Conservation (phyloP, 768 basidiomycete species). For the Serpula lacrymans region DNA sequence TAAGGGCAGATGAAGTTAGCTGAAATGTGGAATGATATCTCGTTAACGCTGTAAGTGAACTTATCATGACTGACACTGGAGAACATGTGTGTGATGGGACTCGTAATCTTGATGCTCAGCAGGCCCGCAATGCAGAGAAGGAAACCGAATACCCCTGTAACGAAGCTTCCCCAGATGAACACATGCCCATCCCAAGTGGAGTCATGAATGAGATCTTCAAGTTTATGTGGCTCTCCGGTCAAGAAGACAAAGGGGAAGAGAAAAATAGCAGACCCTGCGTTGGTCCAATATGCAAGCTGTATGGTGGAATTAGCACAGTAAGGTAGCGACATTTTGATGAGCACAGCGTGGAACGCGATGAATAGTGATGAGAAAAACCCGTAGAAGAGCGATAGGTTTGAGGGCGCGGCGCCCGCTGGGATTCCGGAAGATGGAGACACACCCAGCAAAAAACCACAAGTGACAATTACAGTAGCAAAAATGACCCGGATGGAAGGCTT, state of each 20-base stretch:
- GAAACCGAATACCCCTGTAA: conserved; percentile 80
- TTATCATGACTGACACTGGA: conserved; percentile 53
- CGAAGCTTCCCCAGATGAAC: conserved; percentile 61
- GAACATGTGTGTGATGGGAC: conserved; percentile 85
- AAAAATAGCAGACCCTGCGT: conserved; percentile 62
- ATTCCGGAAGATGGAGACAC: conserved; percentile 53
- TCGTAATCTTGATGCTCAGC: conserved; percentile 78
- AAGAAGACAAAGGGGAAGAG: conserved; percentile 62
- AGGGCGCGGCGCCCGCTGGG: conserved; percentile 43
- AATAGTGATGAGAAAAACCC: conserved; percentile 71
- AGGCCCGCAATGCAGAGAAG: conserved; percentile 75
- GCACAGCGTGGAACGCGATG: conserved; percentile 72
- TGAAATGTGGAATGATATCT: neutral
- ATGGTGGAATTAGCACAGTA: conserved; percentile 69
- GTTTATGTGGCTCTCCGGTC: conserved; percentile 45
- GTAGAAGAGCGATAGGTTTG: conserved; percentile 59
- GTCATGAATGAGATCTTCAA: conserved; percentile 37
- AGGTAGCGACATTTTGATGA: conserved; percentile 69
- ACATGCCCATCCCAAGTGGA: conserved; percentile 47
- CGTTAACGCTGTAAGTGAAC: conserved; percentile 2
- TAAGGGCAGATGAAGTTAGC: conserved; percentile 9
- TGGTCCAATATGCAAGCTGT: conserved; percentile 77
- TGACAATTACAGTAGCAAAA: conserved; percentile 59
- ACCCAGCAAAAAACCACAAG: conserved; percentile 74
- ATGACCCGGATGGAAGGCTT: conserved; percentile 54